Evolutionary conservation across 2,329 filamentous ascomycete species (phyloP).

Genomic region (Talaromyces sp.): DNA sequence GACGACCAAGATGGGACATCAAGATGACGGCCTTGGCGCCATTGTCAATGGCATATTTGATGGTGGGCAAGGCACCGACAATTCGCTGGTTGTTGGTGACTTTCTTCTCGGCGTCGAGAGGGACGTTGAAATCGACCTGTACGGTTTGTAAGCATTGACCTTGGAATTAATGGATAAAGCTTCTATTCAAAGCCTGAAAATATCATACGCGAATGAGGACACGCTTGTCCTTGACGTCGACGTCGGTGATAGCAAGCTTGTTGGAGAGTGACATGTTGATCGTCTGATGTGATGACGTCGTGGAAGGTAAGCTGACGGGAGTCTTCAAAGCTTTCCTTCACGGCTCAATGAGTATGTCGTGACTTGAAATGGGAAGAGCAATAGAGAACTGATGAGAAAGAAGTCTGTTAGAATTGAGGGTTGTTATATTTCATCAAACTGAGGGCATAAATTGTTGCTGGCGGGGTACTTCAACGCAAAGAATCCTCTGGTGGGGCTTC

Average conservation of each 20-base stretch:
- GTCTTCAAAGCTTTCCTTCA: background rate
- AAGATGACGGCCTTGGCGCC: constrained; percentile 89
- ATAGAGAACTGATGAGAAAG: background rate
- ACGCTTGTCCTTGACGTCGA: constrained; percentile 96
- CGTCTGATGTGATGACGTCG: constrained; percentile 11
- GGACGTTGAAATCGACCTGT: constrained; percentile 99
- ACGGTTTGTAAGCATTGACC: background rate
- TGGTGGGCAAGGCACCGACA: constrained; percentile 88
- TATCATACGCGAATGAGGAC: constrained; percentile 83
- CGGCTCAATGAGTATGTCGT: background rate
- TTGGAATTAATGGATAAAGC: too few relatives aligned
- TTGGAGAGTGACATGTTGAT: constrained; percentile 86
- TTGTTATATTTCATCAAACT: background rate
- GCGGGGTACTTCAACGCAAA: constrained; percentile 16
- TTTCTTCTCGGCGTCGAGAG: constrained; percentile 86
- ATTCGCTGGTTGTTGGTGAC: constrained; percentile 99
- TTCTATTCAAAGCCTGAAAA: constrained; percentile 20
- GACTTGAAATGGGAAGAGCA: background rate
- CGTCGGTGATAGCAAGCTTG: constrained; percentile 95
- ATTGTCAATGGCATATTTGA: constrained; percentile 88
- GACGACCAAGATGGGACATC: constrained; percentile 98
- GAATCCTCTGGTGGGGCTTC: constrained; percentile 23
- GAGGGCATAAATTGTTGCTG: constrained; percentile 7
- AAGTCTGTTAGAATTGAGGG: background rate
- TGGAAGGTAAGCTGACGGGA: background rate